Percentiles rank a stretch among this genome's conserved stretches.
Conservation (phyloP, 2,329 filamentous ascomycete genomes). For the Colletotrichum ledebouriae region DNA sequence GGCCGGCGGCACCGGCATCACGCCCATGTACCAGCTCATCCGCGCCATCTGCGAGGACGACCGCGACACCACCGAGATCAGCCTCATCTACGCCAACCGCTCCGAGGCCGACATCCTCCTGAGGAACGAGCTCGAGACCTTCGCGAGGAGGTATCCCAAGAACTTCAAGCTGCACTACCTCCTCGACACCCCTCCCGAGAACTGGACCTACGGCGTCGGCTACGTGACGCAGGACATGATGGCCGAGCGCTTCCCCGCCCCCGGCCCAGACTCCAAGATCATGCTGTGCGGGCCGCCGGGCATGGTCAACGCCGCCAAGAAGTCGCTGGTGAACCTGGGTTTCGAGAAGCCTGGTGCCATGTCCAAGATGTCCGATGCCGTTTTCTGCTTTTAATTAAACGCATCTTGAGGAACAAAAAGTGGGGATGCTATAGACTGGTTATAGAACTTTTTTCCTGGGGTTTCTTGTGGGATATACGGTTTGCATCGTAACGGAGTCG, state of each 20-base stretch:
- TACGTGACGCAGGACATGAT: slow-evolving; percentile 67
- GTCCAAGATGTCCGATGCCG: slow-evolving; percentile 66
- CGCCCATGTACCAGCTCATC: slow-evolving; percentile 65
- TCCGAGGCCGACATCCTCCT: slow-evolving; percentile 72
- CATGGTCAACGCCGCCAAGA: slow-evolving; percentile 71
- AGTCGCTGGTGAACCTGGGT: slow-evolving; percentile 61
- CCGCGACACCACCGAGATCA: slow-evolving; percentile 68
- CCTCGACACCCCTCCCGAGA: slow-evolving; percentile 60
- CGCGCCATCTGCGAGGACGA: slow-evolving; percentile 70
- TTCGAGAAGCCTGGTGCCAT: slow-evolving; percentile 64
- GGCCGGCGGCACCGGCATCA: slow-evolving; percentile 58
- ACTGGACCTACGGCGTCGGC: slow-evolving; percentile 64
- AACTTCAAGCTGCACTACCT: slow-evolving; percentile 70
- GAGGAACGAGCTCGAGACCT: slow-evolving; percentile 66
- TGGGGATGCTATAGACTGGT: slow-evolving; percentile 11
- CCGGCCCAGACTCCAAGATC: slow-evolving; percentile 62
- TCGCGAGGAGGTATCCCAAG: slow-evolving; percentile 62
- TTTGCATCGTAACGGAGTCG: slow-evolving; percentile 39
- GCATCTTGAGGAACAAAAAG: neutral
- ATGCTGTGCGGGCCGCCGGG: slow-evolving; percentile 73
- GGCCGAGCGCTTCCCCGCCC: slow-evolving; percentile 59
- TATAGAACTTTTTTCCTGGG: neutral
- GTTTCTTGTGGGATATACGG: slow-evolving; percentile 15
- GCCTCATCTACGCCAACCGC: slow-evolving; percentile 71
- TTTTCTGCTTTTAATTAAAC: slow-evolving; percentile 66